These are phyloP conservation scores for Gynochthodes officinalis DNA, from an alignment of 257 asterid genomes.

Conservation along the genomic window DNA sequence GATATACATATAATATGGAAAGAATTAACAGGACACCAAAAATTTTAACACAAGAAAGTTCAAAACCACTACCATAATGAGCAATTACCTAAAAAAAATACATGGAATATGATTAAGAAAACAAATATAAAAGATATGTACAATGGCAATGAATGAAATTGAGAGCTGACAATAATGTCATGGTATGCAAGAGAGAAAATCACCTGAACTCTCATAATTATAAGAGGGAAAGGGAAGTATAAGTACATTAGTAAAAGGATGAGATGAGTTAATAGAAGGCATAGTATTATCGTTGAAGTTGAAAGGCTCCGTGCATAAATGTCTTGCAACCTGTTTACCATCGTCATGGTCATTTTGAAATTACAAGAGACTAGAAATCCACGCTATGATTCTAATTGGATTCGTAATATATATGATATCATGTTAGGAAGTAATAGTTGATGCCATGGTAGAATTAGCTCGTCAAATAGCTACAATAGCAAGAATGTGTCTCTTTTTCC, in stretches of 20 bases:
- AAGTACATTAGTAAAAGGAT: neutral
- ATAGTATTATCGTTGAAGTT: neutral
- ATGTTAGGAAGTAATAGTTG: neutral
- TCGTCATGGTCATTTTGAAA: neutral
- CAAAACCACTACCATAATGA: too few species aligned
- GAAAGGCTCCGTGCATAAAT: neutral
- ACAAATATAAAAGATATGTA: neutral
- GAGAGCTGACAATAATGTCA: neutral
- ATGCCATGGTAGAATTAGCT: neutral
- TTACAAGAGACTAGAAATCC: neutral
- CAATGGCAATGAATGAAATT: neutral
- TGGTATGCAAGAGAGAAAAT: neutral
- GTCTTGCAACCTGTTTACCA: neutral
- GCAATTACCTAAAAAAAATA: neutral
- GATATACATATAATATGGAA: neutral
- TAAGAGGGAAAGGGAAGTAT: neutral
- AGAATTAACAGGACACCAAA: neutral
- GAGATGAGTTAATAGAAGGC: neutral
- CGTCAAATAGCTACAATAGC: slow-evolving; percentile 1
- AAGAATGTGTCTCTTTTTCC: neutral
- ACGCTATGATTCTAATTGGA: neutral
- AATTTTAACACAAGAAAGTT: neutral
- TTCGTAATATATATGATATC: too few species aligned
- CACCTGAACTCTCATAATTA: neutral
- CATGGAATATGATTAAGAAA: neutral